Percentiles rank a stretch among this genome's conserved stretches.
Conservation (phyloP, 2,329 filamentous ascomycete species). For the Xylariaceae sp. region DNA sequence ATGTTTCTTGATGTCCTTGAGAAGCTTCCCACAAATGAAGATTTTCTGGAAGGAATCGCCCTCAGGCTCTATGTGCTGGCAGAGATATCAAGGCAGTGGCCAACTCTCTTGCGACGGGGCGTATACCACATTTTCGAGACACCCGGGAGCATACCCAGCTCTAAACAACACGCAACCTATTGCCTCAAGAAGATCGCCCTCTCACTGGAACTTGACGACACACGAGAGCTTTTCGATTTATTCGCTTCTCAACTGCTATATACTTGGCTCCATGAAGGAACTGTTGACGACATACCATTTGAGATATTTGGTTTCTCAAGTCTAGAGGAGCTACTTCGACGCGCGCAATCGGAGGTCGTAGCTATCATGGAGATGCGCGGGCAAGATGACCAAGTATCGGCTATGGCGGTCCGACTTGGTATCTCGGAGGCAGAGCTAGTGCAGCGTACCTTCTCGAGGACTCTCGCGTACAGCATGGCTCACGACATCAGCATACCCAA, state of each 20-base stretch:
- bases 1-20: conserved; percentile 79
- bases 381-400: conserved; percentile 54
- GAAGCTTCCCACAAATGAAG: conserved; percentile 65
- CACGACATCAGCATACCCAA: conserved; percentile 54
- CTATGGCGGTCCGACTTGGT: conserved; percentile 52
- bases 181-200: conserved; percentile 62
- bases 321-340: conserved; percentile 59
- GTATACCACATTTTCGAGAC: conserved; percentile 94
- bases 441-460: conserved; percentile 63
- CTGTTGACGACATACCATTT: conserved; percentile 68
- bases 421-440: conserved; percentile 51
- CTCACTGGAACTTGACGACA: conserved; percentile 55
- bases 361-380: conserved; percentile 78
- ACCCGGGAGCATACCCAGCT: conserved; percentile 61
- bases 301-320: conserved; percentile 72
- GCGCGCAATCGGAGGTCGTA: conserved; percentile 68
- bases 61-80: conserved; percentile 71
- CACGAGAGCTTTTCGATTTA: conserved; percentile 67
- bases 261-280: conserved; percentile 71
- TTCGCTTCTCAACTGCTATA: conserved; percentile 87
- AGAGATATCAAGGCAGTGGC: conserved; percentile 73
- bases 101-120: conserved; percentile 75
- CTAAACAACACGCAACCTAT: conserved; percentile 61
- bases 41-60: conserved; percentile 74
- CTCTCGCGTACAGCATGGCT: conserved; percentile 76